These are phyloP conservation scores for Botryosphaeria dothidea DNA, from an alignment of 2,329 filamentous ascomycete genomes.

Conservation along the genomic window DNA sequence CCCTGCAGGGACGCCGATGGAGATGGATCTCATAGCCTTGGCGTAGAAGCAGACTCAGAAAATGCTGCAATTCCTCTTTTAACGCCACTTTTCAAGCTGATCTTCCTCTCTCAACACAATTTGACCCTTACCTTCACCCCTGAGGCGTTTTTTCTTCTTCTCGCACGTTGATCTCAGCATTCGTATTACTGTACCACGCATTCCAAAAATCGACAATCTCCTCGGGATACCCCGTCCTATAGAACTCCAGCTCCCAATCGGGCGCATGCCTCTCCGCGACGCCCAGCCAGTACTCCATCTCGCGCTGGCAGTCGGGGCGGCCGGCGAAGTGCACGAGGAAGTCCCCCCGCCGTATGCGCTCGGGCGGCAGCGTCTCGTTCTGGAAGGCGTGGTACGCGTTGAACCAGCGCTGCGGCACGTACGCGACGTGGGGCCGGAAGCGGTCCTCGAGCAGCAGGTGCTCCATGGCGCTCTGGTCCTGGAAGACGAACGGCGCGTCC, in stretches of 20 bases:
- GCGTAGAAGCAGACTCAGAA: background rate
- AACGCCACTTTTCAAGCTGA: no score
- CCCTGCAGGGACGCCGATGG: background rate
- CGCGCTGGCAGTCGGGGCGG: constrained; percentile 32
- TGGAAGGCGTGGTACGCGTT: constrained; percentile 45
- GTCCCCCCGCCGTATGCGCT: constrained; percentile 39
- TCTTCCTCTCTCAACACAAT: no score
- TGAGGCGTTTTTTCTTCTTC: no score
- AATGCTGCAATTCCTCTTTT: no score
- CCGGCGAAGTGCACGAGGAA: constrained; percentile 48
- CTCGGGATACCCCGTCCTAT: constrained; percentile 37
- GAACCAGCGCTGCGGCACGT: constrained; percentile 46
- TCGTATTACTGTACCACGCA: background rate
- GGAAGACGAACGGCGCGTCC: constrained; percentile 35
- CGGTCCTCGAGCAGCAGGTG: constrained; percentile 34
- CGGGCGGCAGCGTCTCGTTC: constrained; percentile 35
- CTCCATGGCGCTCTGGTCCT: constrained; percentile 46
- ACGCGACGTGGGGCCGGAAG: constrained; percentile 35
- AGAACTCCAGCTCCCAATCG: constrained; percentile 41
- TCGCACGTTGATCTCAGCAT: background rate
- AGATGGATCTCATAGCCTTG: constrained; percentile 1
- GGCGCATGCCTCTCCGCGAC: constrained; percentile 39
- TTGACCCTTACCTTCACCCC: no score
- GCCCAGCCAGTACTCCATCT: constrained; percentile 41
- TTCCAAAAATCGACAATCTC: constrained; percentile 29